Conservation (phyloP, 1,139 yeast genomes). For the Kodamaea derodonti region DNA sequence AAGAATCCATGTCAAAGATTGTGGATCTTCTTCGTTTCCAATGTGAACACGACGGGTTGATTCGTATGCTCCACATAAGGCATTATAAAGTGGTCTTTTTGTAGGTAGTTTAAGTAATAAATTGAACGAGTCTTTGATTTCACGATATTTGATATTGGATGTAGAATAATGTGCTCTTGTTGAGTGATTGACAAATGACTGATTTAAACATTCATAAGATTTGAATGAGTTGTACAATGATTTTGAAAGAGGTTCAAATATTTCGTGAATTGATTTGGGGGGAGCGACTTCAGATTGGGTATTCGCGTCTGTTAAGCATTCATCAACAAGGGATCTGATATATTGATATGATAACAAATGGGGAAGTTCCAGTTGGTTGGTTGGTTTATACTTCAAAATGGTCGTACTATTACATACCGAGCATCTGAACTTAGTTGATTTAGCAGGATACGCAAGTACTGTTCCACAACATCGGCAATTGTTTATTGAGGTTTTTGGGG, state of each 20-base stretch:
- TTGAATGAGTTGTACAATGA: slow-evolving; percentile 42
- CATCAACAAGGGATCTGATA: slow-evolving; percentile 26
- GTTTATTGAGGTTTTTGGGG: slow-evolving; percentile 10
- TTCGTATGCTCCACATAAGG: slow-evolving; percentile 47
- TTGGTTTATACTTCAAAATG: slow-evolving; percentile 16
- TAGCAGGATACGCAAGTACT: slow-evolving; percentile 45
- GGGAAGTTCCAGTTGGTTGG: slow-evolving; percentile 5
- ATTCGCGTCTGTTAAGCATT: slow-evolving; percentile 20
- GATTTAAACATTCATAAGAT: slow-evolving; percentile 38
- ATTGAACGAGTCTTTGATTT: slow-evolving; percentile 40
- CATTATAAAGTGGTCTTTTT: slow-evolving; percentile 51
- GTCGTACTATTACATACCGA: slow-evolving; percentile 53
- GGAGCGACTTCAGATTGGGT: slow-evolving; percentile 3
- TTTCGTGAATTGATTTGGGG: slow-evolving; percentile 25
- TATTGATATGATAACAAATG: slow-evolving; percentile 24
- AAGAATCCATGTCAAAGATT: slow-evolving; percentile 50
- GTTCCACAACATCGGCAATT: slow-evolving; percentile 61
- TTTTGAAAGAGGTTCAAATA: slow-evolving; percentile 48
- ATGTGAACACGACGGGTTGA: slow-evolving; percentile 44
- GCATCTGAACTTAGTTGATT: slow-evolving; percentile 51
- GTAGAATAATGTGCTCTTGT: slow-evolving; percentile 29
- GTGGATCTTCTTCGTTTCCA: slow-evolving; percentile 26
- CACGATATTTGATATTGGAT: slow-evolving; percentile 44
- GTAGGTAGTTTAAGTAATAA: slow-evolving; percentile 51
- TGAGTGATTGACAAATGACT: slow-evolving; percentile 39